These are phyloP conservation scores for Flagelloscypha sp. DNA, from an alignment of 768 basidiomycete species.

Conservation along the genomic window DNA sequence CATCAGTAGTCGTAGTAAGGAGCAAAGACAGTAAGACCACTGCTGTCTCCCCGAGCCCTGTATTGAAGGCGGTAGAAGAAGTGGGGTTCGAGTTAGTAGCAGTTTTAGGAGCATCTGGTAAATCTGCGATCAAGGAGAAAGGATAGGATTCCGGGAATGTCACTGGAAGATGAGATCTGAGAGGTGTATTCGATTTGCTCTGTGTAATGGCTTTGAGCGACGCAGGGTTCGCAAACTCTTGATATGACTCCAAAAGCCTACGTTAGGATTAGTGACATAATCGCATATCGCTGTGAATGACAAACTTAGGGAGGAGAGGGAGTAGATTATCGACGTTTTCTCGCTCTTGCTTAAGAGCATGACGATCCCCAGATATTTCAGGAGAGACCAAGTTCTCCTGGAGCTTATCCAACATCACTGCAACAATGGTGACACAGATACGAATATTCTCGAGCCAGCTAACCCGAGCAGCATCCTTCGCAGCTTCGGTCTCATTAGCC, in stretches of 20 bases:
- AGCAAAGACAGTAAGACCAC: constrained; percentile 78
- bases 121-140: constrained; percentile 67
- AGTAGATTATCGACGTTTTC: constrained; percentile 87
- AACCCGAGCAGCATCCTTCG: constrained; percentile 67
- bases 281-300: constrained; percentile 1
- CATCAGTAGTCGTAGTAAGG: constrained; percentile 68
- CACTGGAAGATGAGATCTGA: constrained; percentile 54
- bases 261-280: neutral
- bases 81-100: constrained; percentile 30
- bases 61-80: constrained; percentile 50
- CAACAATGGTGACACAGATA: constrained; percentile 83
- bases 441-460: constrained; percentile 86
- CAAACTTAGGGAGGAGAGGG: constrained; percentile 74
- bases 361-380: constrained; percentile 49
- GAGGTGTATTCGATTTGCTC: constrained; percentile 45
- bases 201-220: constrained; percentile 62
- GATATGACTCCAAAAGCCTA: constrained; percentile 82
- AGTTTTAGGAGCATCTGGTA: constrained; percentile 47
- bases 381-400: constrained; percentile 73
- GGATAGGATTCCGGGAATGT: constrained; percentile 94
- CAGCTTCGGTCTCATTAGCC: constrained; percentile 56
- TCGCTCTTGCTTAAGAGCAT: constrained; percentile 68
- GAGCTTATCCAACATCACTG: constrained; percentile 84
- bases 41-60: constrained; percentile 77
- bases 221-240: constrained; percentile 65